Evolutionary conservation across 306 rosid genomes (phyloP).

Genomic region (Medicago arabica): DNA sequence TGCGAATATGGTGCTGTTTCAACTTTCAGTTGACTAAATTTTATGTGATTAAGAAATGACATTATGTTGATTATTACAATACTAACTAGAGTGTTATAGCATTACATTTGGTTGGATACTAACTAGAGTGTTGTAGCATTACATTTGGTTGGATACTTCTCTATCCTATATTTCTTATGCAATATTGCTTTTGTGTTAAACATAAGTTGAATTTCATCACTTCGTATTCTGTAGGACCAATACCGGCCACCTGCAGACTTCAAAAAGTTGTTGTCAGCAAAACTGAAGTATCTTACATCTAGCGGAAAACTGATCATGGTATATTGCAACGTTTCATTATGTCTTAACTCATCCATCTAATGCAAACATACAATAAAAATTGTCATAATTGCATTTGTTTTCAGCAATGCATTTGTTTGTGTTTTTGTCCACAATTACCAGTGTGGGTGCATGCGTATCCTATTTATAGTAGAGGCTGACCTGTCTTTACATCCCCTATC

Average conservation of each 20-base stretch:
- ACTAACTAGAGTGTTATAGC: too few relatives aligned
- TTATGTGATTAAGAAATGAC: slow-evolving; percentile 20
- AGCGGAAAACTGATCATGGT: slow-evolving; percentile 88
- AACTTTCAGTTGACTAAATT: slow-evolving; percentile 13
- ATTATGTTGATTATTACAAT: neutral
- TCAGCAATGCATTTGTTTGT: neutral
- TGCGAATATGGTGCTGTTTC: neutral
- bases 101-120: too few relatives aligned
- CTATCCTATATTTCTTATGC: slow-evolving; percentile 6
- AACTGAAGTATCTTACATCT: slow-evolving; percentile 75
- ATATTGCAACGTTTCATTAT: slow-evolving; percentile 37
- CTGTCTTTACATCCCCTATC: slow-evolving; percentile 13
- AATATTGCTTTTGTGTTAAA: slow-evolving; percentile 13
- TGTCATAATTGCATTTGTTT: slow-evolving; percentile 17
- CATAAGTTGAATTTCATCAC: slow-evolving; percentile 36
- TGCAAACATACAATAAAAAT: slow-evolving; percentile 6
- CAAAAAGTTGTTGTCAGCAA: slow-evolving; percentile 76
- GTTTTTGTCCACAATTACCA: neutral
- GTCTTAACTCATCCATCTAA: slow-evolving; percentile 27
- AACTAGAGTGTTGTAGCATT: neutral
- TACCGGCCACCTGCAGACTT: slow-evolving; percentile 88
- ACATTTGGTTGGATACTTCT: slow-evolving; percentile 24
- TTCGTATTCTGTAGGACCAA: slow-evolving; percentile 67
- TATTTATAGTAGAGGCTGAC: neutral
- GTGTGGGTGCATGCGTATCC: neutral